Conservation (phyloP, 2,329 filamentous ascomycete species). For the Fusarium mexicanum region DNA sequence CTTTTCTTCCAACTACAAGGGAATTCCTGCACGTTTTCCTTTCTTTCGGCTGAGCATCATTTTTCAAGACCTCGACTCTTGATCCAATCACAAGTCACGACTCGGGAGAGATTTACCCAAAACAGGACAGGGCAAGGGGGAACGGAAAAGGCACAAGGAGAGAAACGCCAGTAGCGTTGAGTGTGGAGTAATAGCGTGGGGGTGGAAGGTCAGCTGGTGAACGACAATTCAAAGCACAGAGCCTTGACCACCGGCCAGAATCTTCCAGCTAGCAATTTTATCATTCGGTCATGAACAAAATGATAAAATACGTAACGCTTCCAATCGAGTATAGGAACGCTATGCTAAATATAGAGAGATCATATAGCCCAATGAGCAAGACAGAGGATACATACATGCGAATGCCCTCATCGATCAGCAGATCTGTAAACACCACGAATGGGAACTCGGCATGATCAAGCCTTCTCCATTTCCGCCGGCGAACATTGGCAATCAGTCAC, state of each 20-base stretch:
- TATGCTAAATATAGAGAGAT: not conserved
- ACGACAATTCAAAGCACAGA: slow-evolving; percentile 8
- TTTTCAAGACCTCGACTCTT: not conserved
- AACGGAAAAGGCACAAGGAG: slow-evolving; percentile 19
- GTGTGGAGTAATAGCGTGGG: slow-evolving; percentile 33
- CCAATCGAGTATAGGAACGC: not conserved
- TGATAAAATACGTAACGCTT: not conserved
- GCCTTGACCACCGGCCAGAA: slow-evolving; percentile 19
- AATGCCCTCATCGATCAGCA: not conserved
- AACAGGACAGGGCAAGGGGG: not conserved
- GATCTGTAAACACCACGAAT: not conserved
- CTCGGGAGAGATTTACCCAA: not conserved
- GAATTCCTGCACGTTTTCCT: not conserved
- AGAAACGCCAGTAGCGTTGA: slow-evolving; percentile 21
- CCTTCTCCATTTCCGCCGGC: not conserved
- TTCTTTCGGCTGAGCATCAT: not conserved
- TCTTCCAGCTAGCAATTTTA: slow-evolving; percentile 9
- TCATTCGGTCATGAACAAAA: not conserved
- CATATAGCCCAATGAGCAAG: not conserved
- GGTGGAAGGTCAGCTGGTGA: slow-evolving; percentile 35
- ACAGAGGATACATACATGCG: not conserved
- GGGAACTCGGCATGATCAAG: not conserved
- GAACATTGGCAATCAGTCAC: not conserved
- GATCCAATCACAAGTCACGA: not conserved
- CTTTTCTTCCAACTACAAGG: not conserved